These are phyloP conservation scores for Alternaria panax DNA, from an alignment of 2,329 filamentous ascomycete species.

Conservation along the genomic window DNA sequence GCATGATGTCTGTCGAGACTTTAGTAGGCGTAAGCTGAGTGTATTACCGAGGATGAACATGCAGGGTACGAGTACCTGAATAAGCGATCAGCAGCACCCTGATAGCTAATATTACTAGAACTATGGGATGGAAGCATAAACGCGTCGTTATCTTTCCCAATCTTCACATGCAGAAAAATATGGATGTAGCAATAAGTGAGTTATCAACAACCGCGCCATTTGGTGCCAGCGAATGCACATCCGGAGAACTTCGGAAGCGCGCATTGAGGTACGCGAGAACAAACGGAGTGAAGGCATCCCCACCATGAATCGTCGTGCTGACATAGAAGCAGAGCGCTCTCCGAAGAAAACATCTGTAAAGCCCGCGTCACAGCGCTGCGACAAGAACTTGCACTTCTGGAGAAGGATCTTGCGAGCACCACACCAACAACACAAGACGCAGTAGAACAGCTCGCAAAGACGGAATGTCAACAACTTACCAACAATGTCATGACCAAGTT, in stretches of 20 bases:
- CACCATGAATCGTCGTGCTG: background rate
- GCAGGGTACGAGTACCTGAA: constrained; percentile 9
- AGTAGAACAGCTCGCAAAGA: constrained; percentile 18
- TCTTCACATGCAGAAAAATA: background rate
- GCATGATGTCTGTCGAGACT: no score
- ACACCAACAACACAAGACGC: constrained; percentile 11
- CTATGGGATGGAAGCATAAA: background rate
- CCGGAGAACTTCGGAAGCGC: background rate
- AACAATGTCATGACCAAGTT: constrained; percentile 14
- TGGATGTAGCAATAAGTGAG: background rate
- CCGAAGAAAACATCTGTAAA: constrained; percentile 7
- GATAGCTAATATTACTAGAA: background rate
- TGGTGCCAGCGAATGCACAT: background rate
- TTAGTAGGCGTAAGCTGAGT: background rate
- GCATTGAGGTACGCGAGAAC: constrained; percentile 1
- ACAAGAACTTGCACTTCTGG: constrained; percentile 12
- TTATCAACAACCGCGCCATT: background rate
- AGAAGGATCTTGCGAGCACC: constrained; percentile 12
- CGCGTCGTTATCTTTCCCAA: background rate
- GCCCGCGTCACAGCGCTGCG: constrained; percentile 10
- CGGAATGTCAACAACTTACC: constrained; percentile 23
- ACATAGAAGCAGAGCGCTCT: constrained; percentile 7
- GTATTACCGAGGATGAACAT: background rate
- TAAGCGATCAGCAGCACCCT: constrained; percentile 11
- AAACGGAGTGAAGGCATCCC: background rate